A percentile compares a stretch with the other conserved stretches of the same genome.
These are phyloP conservation scores for Colletotrichum spinosum DNA, from an alignment of 2,329 filamentous ascomycete species.

Conservation along the genomic window DNA sequence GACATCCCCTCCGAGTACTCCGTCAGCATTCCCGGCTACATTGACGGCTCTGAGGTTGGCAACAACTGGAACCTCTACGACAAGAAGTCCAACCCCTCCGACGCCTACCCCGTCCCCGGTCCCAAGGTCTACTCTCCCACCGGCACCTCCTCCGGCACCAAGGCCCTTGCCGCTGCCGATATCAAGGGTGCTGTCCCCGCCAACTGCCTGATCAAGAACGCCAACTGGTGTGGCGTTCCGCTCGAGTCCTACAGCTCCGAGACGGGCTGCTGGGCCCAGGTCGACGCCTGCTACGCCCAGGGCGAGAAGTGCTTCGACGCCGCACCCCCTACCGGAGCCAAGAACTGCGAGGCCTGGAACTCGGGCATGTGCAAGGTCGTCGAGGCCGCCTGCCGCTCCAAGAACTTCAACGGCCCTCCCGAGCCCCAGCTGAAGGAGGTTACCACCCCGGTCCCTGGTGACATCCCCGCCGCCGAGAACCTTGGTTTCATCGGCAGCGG, in stretches of 20 bases:
- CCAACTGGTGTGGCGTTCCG: slow-evolving; percentile 78
- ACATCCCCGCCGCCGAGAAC: slow-evolving; percentile 47
- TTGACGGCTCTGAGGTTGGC: slow-evolving; percentile 63
- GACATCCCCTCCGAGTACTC: slow-evolving; percentile 60
- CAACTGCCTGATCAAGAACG: slow-evolving; percentile 73
- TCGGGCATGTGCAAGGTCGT: slow-evolving; percentile 66
- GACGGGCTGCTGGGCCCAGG: slow-evolving; percentile 69
- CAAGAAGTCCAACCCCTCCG: slow-evolving; percentile 52
- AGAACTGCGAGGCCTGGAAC: slow-evolving; percentile 72
- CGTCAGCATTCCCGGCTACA: slow-evolving; percentile 75
- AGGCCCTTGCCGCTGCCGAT: slow-evolving; percentile 22
- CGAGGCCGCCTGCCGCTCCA: slow-evolving; percentile 54
- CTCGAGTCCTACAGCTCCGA: slow-evolving; percentile 67
- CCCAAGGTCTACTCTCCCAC: slow-evolving; percentile 63
- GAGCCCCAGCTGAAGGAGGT: slow-evolving; percentile 51
- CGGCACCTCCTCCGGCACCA: slow-evolving; percentile 21
- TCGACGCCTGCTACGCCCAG: slow-evolving; percentile 69
- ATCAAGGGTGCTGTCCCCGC: slow-evolving; percentile 63
- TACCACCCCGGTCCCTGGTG: slow-evolving; percentile 45
- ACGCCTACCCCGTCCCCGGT: slow-evolving; percentile 70
- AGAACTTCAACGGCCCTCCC: slow-evolving; percentile 61
- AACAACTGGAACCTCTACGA: slow-evolving; percentile 75
- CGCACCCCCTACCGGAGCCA: slow-evolving; percentile 68
- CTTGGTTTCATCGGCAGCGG: slow-evolving; percentile 23
- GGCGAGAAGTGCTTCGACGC: slow-evolving; percentile 67